Evolutionary conservation across 2,329 filamentous ascomycete species (phyloP).

Genomic region (Paraphoma chrysanthemicola): DNA sequence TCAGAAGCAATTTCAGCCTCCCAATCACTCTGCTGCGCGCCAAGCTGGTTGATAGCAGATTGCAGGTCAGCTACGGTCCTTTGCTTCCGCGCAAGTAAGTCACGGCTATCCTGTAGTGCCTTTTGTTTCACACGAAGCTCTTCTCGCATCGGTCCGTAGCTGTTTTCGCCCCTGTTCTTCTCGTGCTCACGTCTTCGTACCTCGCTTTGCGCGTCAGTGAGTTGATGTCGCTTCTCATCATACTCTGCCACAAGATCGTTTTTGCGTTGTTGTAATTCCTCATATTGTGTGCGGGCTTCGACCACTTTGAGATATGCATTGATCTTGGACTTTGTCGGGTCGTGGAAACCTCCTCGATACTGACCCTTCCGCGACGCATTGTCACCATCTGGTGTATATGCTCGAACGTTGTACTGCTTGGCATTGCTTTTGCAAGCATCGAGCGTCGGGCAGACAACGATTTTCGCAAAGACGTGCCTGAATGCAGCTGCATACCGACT

Average conservation of each 20-base stretch:
- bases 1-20: slow-evolving; percentile 82
- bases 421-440: slow-evolving; percentile 89
- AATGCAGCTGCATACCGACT: slow-evolving; percentile 81
- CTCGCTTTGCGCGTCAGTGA: slow-evolving; percentile 84
- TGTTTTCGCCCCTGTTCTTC: slow-evolving; percentile 77
- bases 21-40: slow-evolving; percentile 76
- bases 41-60: slow-evolving; percentile 62
- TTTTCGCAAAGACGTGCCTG: slow-evolving; percentile 93
- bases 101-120: slow-evolving; percentile 75
- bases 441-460: slow-evolving; percentile 90
- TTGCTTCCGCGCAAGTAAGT: slow-evolving; percentile 76
- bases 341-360: slow-evolving; percentile 92
- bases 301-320: slow-evolving; percentile 79
- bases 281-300: slow-evolving; percentile 77
- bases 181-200: slow-evolving; percentile 83
- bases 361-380: slow-evolving; percentile 94
- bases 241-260: slow-evolving; percentile 72
- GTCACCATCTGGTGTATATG: slow-evolving; percentile 94
- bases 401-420: slow-evolving; percentile 87
- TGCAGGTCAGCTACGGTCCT: slow-evolving; percentile 72
- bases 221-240: slow-evolving; percentile 83
- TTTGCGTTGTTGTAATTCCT: slow-evolving; percentile 69
- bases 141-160: slow-evolving; percentile 79
- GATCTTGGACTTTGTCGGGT: slow-evolving; percentile 84
- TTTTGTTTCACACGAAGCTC: slow-evolving; percentile 79